These are phyloP conservation scores for Pelargonium cotyledonis DNA, from an alignment of 441 rosid species.

Conservation along the genomic window DNA sequence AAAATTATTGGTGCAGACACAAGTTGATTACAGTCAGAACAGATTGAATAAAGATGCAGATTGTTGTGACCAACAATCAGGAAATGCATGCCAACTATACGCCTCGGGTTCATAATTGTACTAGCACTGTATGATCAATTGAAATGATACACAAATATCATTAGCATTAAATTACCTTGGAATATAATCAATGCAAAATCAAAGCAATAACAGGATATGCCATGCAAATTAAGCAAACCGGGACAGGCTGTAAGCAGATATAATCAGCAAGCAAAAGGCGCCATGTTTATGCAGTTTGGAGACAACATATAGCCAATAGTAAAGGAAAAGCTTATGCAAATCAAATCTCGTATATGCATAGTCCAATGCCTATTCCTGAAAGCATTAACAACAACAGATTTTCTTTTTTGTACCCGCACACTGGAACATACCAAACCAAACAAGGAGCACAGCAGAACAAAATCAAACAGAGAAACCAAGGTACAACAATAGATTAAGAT, in stretches of 20 bases:
- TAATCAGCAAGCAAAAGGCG: neutral
- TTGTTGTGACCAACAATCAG: neutral
- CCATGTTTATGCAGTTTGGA: neutral
- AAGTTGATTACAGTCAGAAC: no score
- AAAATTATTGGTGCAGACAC: no score
- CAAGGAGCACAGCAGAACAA: neutral
- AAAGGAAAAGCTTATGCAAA: no score
- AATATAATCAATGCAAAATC: neutral
- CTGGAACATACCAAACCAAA: no score
- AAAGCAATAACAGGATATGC: neutral
- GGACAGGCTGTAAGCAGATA: neutral
- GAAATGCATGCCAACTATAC: neutral
- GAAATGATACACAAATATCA: neutral
- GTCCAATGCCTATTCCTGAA: no score
- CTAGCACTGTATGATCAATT: neutral
- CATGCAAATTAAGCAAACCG: neutral
- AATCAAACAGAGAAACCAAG: neutral
- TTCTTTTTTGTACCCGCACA: no score
- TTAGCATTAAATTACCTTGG: neutral
- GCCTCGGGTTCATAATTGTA: no score
- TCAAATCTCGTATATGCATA: no score
- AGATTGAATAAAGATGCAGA: no score
- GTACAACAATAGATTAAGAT: neutral
- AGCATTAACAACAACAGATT: no score
- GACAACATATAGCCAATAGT: no score